Percentiles rank a stretch among this genome's conserved stretches.
Evolutionary conservation across 176 grass and related monocot species (phyloP).

Genomic region (barley (Hordeum vulgare)): MorexV3_pseudomolecules_assembly NC_058522.1:18332853-18333352

Average conservation of each 20-base stretch:
- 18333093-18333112: slow-evolving; percentile 15
- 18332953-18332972: slow-evolving; percentile 24
- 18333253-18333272: slow-evolving; percentile 38
- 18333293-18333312: slow-evolving; percentile 46
- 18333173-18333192: slow-evolving; percentile 25
- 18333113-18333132: slow-evolving; percentile 45
- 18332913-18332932: background rate
- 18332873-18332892: background rate
- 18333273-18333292: slow-evolving; percentile 40
- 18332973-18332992: slow-evolving; percentile 44
- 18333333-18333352: slow-evolving; percentile 16
- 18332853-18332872: background rate
- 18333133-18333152: slow-evolving; percentile 19
- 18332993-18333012: slow-evolving; percentile 36
- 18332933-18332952: slow-evolving; percentile 24
- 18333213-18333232: slow-evolving; percentile 54
- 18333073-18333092: slow-evolving; percentile 17
- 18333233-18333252: slow-evolving; percentile 49
- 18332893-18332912: background rate
- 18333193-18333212: slow-evolving; percentile 46
- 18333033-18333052: slow-evolving; percentile 6
- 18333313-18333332: slow-evolving; percentile 41
- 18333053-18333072: slow-evolving; percentile 42
- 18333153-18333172: slow-evolving; percentile 47
- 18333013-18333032: slow-evolving; percentile 34